Percentiles rank a stretch among this genome's conserved stretches.
Evolutionary conservation across 495 filamentous ascomycete genomes (phyloP).

Genomic region (Parathielavia hyrcaniae): DNA sequence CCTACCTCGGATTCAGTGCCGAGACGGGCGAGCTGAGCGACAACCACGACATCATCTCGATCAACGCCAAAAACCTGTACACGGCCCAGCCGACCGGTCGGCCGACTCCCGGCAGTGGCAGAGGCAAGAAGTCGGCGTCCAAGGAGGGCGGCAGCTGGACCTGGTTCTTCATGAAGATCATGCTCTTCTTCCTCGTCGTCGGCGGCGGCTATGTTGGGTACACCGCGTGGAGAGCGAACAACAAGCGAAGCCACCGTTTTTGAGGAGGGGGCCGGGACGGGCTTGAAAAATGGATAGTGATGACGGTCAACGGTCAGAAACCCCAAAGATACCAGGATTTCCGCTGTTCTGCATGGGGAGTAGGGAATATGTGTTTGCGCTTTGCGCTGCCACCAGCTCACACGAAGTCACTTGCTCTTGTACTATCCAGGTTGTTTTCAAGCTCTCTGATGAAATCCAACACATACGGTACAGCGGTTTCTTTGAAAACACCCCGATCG

Average conservation of each 20-base stretch:
- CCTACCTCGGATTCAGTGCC: slow-evolving; percentile 91
- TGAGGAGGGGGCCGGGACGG: slow-evolving; percentile 36
- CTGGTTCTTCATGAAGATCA: slow-evolving; percentile 85
- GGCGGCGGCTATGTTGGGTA: slow-evolving; percentile 77
- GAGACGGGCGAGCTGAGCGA: slow-evolving; percentile 96
- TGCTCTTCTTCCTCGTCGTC: slow-evolving; percentile 65
- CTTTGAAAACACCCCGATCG: background rate
- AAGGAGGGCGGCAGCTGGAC: slow-evolving; percentile 64
- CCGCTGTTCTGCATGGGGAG: slow-evolving; percentile 17
- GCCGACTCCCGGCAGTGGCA: slow-evolving; percentile 38
- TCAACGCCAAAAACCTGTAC: slow-evolving; percentile 87
- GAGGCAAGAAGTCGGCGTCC: slow-evolving; percentile 32
- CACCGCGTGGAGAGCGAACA: slow-evolving; percentile 66
- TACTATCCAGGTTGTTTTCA: slow-evolving; percentile 14
- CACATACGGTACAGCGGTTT: background rate
- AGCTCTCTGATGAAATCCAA: slow-evolving; percentile 4
- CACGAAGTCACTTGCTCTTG: slow-evolving; percentile 7
- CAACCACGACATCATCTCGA: slow-evolving; percentile 93
- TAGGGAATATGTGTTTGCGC: slow-evolving; percentile 10
- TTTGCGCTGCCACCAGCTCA: slow-evolving; percentile 2
- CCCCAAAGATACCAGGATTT: slow-evolving; percentile 21
- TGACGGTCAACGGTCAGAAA: slow-evolving; percentile 8
- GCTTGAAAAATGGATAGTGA: slow-evolving; percentile 13
- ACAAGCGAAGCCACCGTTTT: slow-evolving; percentile 71
- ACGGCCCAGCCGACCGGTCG: slow-evolving; percentile 46